phyloP scores from a whole-genome alignment of 179 eudicot species.

The Nepenthes alata region DNA sequence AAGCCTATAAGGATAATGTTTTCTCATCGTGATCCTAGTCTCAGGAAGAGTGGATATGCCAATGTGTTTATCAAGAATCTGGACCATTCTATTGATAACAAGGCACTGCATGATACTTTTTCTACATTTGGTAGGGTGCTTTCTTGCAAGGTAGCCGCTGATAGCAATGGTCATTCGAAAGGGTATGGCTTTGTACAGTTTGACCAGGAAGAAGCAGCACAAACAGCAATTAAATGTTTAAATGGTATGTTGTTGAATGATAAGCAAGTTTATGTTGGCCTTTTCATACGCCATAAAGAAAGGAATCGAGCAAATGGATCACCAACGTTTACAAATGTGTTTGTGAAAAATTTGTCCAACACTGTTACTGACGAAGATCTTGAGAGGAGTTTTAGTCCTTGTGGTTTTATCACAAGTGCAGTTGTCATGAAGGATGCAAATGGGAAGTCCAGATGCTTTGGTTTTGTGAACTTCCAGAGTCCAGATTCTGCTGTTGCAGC shows the following conservation, averaged over 20 bases:
- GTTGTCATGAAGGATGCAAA: constrained; percentile 48
- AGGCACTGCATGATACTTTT: constrained; percentile 40
- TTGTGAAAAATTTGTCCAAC: constrained; percentile 43
- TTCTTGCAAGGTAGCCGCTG: constrained; percentile 56
- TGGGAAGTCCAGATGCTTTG: constrained; percentile 43
- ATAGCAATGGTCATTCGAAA: constrained; percentile 38
- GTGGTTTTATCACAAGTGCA: constrained; percentile 46
- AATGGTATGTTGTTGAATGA: constrained; percentile 51
- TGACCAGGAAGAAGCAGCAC: constrained; percentile 43
- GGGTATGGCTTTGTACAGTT: constrained; percentile 64
- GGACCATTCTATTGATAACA: constrained; percentile 45
- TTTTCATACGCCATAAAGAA: constrained; percentile 35
- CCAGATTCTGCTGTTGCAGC: constrained; percentile 39
- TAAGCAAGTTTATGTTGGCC: constrained; percentile 50
- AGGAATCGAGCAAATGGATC: constrained; percentile 20
- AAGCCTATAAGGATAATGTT: constrained; percentile 59
- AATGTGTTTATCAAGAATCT: constrained; percentile 60
- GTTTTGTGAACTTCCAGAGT: constrained; percentile 46
- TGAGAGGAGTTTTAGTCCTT: constrained; percentile 20
- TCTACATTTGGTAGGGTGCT: constrained; percentile 47
- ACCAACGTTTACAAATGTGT: constrained; percentile 45
- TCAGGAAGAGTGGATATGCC: constrained; percentile 48
- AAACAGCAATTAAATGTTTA: constrained; percentile 29
- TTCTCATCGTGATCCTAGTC: constrained; percentile 57
- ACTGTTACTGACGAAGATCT: constrained; percentile 29